Percentiles rank a stretch among this genome's conserved stretches.
phyloP scores from a whole-genome alignment of 805 yeast species.

The Cyberlindnera amylophila region DNA sequence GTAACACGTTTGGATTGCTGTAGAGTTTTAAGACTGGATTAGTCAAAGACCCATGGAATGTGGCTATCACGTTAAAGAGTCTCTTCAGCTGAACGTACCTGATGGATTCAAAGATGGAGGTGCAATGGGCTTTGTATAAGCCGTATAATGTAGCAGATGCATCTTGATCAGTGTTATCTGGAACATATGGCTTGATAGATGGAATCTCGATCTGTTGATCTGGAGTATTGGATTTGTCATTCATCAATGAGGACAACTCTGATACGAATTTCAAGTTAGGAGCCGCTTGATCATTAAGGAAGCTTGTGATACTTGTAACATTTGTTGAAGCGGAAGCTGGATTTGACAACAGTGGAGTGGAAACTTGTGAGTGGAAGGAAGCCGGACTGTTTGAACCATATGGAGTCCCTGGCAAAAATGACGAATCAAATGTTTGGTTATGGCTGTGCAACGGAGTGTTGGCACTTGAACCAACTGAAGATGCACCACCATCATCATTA shows the following conservation, averaged over 20 bases:
- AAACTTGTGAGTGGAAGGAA: slow-evolving; percentile 25
- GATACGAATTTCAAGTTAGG: slow-evolving; percentile 23
- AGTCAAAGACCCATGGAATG: slow-evolving; percentile 55
- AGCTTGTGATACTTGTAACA: slow-evolving; percentile 12
- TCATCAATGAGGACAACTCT: slow-evolving; percentile 16
- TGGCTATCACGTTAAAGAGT: slow-evolving; percentile 47
- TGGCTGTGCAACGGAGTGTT: slow-evolving; percentile 26
- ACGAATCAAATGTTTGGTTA: slow-evolving; percentile 19
- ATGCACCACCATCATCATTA: slow-evolving; percentile 29
- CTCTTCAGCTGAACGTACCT: slow-evolving; percentile 64
- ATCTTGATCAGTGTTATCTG: slow-evolving; percentile 21
- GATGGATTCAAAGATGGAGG: slow-evolving; percentile 58
- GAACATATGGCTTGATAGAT: slow-evolving; percentile 27
- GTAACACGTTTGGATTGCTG: slow-evolving; percentile 41
- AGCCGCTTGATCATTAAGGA: slow-evolving; percentile 18
- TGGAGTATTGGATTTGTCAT: slow-evolving; percentile 13
- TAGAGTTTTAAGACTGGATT: slow-evolving; percentile 60
- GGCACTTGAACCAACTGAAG: slow-evolving; percentile 24
- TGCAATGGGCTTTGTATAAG: slow-evolving; percentile 61
- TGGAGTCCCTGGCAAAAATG: slow-evolving; percentile 29
- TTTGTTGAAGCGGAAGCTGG: slow-evolving; percentile 9
- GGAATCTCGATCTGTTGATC: slow-evolving; percentile 34
- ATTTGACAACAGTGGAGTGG: slow-evolving; percentile 22
- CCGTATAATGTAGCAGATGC: slow-evolving; percentile 59
- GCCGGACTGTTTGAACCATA: slow-evolving; percentile 27